These are phyloP conservation scores for Tylopilus sp. DNA, from an alignment of 768 basidiomycete genomes.

Conservation along the genomic window DNA sequence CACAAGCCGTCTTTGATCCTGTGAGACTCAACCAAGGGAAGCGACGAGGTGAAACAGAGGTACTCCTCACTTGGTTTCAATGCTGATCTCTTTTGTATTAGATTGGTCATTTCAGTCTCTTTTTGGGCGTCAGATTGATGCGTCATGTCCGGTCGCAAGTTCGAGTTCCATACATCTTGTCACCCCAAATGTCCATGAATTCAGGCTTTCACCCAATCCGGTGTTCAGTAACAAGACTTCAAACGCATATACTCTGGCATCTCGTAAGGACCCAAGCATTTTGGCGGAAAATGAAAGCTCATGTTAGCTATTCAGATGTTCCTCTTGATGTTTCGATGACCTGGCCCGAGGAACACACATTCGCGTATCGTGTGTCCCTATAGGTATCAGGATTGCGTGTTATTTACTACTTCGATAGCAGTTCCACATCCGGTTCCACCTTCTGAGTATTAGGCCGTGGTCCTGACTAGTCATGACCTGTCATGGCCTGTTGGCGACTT, in stretches of 20 bases:
- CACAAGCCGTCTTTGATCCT: constrained; percentile 80
- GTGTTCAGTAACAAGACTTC: constrained; percentile 29
- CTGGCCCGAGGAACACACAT: constrained; percentile 49
- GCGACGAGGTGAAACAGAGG: constrained; percentile 48
- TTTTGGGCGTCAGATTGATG: constrained; percentile 64
- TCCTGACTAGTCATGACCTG: too few species aligned
- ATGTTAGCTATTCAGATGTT: constrained; percentile 1
- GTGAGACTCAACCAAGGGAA: constrained; percentile 49
- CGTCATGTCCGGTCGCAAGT: constrained; percentile 65
- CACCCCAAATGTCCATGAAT: constrained; percentile 41
- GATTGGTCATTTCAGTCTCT: constrained; percentile 74
- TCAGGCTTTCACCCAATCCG: constrained; percentile 54
- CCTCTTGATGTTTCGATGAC: constrained; percentile 56
- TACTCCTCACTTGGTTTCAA: not conserved
- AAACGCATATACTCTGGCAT: constrained; percentile 48
- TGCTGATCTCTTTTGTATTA: constrained; percentile 25
- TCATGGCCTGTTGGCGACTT: too few species aligned
- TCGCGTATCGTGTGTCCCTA: constrained; percentile 53
- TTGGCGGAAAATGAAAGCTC: not conserved
- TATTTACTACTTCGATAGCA: constrained; percentile 28
- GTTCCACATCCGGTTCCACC: constrained; percentile 35
- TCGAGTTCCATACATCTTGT: constrained; percentile 53
- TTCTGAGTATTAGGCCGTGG: too few species aligned
- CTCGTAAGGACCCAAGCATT: constrained; percentile 36
- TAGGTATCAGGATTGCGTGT: not conserved